phyloP scores from a whole-genome alignment of 1,139 yeast genomes.

The Candida glucosophila region DNA sequence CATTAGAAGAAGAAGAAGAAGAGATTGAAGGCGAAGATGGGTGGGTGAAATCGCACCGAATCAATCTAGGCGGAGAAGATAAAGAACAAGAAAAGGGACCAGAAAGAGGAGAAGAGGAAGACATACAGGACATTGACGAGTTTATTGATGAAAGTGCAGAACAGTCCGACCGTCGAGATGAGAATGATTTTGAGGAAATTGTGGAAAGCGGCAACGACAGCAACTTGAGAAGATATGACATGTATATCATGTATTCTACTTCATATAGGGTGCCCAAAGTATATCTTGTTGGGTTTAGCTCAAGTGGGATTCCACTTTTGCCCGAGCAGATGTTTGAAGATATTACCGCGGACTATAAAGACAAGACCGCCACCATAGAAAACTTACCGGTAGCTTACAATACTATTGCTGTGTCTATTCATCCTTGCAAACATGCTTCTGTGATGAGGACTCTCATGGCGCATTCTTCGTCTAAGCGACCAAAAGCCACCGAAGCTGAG shows the following conservation, averaged over 20 bases:
- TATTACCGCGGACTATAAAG: conserved; percentile 81
- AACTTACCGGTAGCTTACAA: conserved; percentile 75
- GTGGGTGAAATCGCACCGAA: conserved; percentile 37
- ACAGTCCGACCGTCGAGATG: conserved; percentile 23
- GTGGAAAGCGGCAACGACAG: conserved; percentile 16
- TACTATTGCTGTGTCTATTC: conserved; percentile 83
- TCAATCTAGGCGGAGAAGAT: conserved; percentile 6
- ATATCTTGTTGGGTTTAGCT: conserved; percentile 80
- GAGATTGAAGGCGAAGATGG: conserved; percentile 48
- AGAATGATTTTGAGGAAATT: conserved; percentile 27
- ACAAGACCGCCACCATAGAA: conserved; percentile 95
- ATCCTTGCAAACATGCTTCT: conserved; percentile 92
- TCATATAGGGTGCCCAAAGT: conserved; percentile 94
- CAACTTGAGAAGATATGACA: conserved; percentile 65
- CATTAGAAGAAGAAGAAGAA: conserved; percentile 27
- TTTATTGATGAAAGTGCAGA: conserved; percentile 31
- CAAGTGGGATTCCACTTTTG: conserved; percentile 75
- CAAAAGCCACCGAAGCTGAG: too few relatives aligned
- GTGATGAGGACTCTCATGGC: conserved; percentile 88
- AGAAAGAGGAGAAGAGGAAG: conserved; percentile 8
- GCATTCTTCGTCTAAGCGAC: conserved; percentile 25
- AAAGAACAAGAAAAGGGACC: conserved; percentile 4
- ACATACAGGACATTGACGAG: conserved; percentile 27
- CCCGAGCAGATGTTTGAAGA: conserved; percentile 95
- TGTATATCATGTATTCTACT: conserved; percentile 87